Evolutionary conservation across 2,329 filamentous ascomycete species (phyloP).

Genomic region (Cladosporium velox): DNA sequence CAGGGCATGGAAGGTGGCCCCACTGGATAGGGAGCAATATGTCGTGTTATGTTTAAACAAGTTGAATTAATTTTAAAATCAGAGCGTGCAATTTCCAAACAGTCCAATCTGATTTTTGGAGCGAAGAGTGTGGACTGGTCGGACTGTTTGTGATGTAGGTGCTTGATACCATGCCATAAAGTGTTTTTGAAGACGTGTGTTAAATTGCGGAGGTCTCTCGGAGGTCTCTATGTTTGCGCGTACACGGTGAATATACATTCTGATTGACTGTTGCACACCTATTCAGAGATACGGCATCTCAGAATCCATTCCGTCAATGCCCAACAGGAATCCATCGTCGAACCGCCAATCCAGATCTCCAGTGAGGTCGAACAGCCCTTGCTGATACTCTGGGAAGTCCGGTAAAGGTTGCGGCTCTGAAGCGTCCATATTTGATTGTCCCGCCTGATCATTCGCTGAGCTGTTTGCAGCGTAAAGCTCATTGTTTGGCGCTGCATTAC

Average conservation of each 20-base stretch:
- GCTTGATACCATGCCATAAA: too few relatives aligned
- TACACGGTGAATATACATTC: too few relatives aligned
- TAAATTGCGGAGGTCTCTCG: too few relatives aligned
- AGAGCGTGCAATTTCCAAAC: too few relatives aligned
- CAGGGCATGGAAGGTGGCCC: background rate
- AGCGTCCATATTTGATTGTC: background rate
- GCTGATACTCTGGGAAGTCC: background rate
- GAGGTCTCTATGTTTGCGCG: too few relatives aligned
- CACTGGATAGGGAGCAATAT: background rate
- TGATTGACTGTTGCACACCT: too few relatives aligned
- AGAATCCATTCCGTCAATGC: slow-evolving; percentile 4
- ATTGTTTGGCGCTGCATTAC: background rate
- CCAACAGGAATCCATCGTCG: background rate
- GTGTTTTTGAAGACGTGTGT: too few relatives aligned
- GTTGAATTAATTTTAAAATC: background rate
- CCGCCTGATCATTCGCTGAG: too few relatives aligned
- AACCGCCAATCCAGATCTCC: slow-evolving; percentile 9
- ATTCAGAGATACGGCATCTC: slow-evolving; percentile 2
- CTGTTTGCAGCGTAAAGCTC: background rate
- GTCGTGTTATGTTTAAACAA: background rate
- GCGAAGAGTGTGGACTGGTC: too few relatives aligned
- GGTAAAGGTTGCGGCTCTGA: background rate
- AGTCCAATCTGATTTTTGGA: too few relatives aligned
- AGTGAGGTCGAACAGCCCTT: slow-evolving; percentile 1
- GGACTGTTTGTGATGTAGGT: too few relatives aligned